Conservation (phyloP, 805 yeast genomes). For the Candida parachauliodes region DNA sequence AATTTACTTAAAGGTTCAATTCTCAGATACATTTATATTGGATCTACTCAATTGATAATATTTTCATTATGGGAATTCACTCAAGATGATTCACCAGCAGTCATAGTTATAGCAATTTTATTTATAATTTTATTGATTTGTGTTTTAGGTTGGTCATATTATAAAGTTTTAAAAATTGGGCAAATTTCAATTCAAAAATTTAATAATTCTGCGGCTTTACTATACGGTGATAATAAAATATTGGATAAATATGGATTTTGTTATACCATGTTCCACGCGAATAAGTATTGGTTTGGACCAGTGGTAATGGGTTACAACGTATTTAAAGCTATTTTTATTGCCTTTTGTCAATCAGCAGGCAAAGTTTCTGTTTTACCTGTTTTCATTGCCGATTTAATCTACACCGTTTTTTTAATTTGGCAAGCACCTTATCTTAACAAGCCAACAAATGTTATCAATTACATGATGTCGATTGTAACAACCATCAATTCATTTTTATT, state of each 20-base stretch:
- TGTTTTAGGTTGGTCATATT: slow-evolving; percentile 62
- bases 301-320: slow-evolving; percentile 59
- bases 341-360: slow-evolving; percentile 77
- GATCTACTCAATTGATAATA: slow-evolving; percentile 76
- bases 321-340: slow-evolving; percentile 68
- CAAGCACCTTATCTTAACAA: slow-evolving; percentile 76
- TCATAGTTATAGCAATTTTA: slow-evolving; percentile 73
- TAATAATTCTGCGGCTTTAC: slow-evolving; percentile 81
- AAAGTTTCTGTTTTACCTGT: slow-evolving; percentile 75
- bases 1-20: slow-evolving; percentile 72
- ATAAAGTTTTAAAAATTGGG: slow-evolving; percentile 63
- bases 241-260: slow-evolving; percentile 82
- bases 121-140: slow-evolving; percentile 61
- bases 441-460: slow-evolving; percentile 75
- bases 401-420: slow-evolving; percentile 59
- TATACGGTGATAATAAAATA: slow-evolving; percentile 73
- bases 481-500: slow-evolving; percentile 80
- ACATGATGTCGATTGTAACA: slow-evolving; percentile 66
- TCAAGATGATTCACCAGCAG: slow-evolving; percentile 80
- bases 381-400: slow-evolving; percentile 72
- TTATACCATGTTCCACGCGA: slow-evolving; percentile 84
- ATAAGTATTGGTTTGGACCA: slow-evolving; percentile 77
- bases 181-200: slow-evolving; percentile 52
- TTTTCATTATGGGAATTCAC: slow-evolving; percentile 87
- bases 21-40: slow-evolving; percentile 76